Percentiles rank a stretch among this genome's conserved stretches.
Evolutionary conservation across 1,284 basidiomycete species (phyloP).

Genomic region (Athelia psychrophila): DNA sequence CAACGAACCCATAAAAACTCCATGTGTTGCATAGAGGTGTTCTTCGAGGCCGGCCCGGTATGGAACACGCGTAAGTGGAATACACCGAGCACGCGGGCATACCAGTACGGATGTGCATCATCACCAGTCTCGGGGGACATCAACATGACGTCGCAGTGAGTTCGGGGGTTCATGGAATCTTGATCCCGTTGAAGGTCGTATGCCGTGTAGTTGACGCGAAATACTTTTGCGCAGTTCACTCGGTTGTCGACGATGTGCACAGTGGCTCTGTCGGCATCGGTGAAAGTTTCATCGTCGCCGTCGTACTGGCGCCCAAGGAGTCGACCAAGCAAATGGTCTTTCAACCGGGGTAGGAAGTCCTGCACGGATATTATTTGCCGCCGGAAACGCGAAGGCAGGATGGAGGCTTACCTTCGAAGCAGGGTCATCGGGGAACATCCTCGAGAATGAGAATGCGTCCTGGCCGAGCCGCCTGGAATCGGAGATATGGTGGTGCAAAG

Average conservation of each 20-base stretch:
- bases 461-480: conserved; percentile 7
- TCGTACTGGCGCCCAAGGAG: conserved; percentile 7
- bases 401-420: conserved; percentile 6
- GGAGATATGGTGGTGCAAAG: conserved; percentile 23
- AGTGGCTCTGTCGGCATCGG: conserved; percentile 5
- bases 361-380: background rate
- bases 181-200: conserved; percentile 37
- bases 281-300: conserved; percentile 18
- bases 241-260: conserved; percentile 13
- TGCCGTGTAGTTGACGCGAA: conserved; percentile 40
- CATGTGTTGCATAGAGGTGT: conserved; percentile 1
- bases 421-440: conserved; percentile 16
- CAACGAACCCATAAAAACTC: conserved; percentile 12
- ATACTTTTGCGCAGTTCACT: conserved; percentile 15
- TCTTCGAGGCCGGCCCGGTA: background rate
- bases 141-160: conserved; percentile 33
- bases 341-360: conserved; percentile 15
- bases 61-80: background rate
- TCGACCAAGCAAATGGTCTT: conserved; percentile 19
- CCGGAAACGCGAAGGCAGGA: background rate
- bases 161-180: conserved; percentile 35
- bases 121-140: conserved; percentile 19
- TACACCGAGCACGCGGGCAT: background rate
- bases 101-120: conserved; percentile 1
- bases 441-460: conserved; percentile 16